Conservation (phyloP, 1,284 basidiomycete species). For the Cystobasidiaceae sp. region DNA sequence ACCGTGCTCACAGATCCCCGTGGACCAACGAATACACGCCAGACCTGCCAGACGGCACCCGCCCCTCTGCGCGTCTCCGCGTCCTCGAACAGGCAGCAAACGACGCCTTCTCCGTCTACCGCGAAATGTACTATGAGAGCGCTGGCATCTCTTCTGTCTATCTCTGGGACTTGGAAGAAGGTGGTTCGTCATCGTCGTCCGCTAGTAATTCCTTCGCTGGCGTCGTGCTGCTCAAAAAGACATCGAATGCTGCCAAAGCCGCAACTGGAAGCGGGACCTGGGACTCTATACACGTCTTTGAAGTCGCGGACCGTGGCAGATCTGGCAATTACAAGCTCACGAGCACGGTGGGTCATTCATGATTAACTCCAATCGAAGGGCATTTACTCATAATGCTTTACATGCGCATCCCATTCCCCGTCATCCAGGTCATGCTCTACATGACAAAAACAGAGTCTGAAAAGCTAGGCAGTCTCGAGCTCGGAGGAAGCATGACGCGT, state of each 20-base stretch:
- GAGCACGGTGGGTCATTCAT: constrained; percentile 58
- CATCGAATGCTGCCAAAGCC: not conserved
- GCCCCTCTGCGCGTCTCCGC: constrained; percentile 74
- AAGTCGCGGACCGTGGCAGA: constrained; percentile 79
- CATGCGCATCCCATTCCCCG: no score
- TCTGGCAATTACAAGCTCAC: constrained; percentile 95
- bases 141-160: constrained; percentile 96
- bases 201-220: constrained; percentile 75
- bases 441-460: constrained; percentile 55
- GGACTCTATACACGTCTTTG: constrained; percentile 99
- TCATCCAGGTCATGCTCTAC: constrained; percentile 70
- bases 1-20: constrained; percentile 65
- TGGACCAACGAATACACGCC: constrained; percentile 96
- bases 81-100: constrained; percentile 90
- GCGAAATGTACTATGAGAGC: constrained; percentile 95
- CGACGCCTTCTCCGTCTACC: constrained; percentile 94
- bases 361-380: no score
- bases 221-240: constrained; percentile 89
- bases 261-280: constrained; percentile 51
- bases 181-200: no score
- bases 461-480: constrained; percentile 62
- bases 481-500: constrained; percentile 94
- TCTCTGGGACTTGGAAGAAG: constrained; percentile 93
- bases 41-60: constrained; percentile 76
- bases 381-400: no score